Evolutionary conservation across 2,329 filamentous ascomycete species (phyloP), one percentile per base, ranked within the genome.

Genomic region (Pseudogymnoascus destructans): DNA sequence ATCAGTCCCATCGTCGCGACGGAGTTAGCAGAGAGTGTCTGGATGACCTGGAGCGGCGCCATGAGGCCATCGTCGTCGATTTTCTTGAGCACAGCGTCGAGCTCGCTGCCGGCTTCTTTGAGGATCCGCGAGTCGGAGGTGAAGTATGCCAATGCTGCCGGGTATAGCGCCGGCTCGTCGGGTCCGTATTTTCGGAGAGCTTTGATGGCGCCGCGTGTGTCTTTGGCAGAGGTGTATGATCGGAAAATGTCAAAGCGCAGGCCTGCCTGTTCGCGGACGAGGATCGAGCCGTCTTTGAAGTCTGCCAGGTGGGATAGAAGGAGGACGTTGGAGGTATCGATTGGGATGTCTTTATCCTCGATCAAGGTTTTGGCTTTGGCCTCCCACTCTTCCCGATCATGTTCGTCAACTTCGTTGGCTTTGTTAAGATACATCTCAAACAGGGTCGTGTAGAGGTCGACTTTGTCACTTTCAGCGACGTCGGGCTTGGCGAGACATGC

Each of bases 361-460:
- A 98, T 91, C 21, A 97, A 79, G 61, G 82, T 84, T 73, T 93
- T 95, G 0, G 93, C 93, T 69, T 95, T 96, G 42, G 78, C 78
- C 68, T 96, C 89, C 92, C 93, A 98, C 63, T 86, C 80, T 64
- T 86, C 80, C 63, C 85, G 84, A 62, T 90, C 72, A 71, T 77
- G 75, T 8, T 84, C 84, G 66, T 84, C 87, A 66, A 85, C 85
- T 59, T 85, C 81, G 60, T 84, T 86, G 19, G 92, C 87, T 65
- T 90, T 93, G 70, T 95, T 87, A 7, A 98, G 76, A 68, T 97
- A 98, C 87, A 98, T 97, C 71, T 98, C 95, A 68, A 98, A 97
- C 11, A 98, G 72, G 0, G 95, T 96, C 0, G 92, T 97, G 67
- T 93, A 93, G 13, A 98, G 77, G 70, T 98, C 95, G 1, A 85